Conservation (phyloP, 2,329 filamentous ascomycete genomes). For the Botrytis fragariae region DNA sequence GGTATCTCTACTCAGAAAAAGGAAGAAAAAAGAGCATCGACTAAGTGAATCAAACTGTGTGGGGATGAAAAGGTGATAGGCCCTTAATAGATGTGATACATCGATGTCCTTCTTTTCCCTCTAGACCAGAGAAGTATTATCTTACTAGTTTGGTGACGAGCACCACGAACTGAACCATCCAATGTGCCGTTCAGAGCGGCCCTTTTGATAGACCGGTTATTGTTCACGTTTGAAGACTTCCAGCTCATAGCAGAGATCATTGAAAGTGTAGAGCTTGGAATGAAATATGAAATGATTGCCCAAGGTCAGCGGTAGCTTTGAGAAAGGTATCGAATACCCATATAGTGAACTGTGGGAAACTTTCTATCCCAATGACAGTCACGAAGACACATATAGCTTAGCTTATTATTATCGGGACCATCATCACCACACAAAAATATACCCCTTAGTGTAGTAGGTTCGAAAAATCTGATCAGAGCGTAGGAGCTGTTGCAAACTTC, state of each 20-base stretch:
- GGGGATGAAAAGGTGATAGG: background rate
- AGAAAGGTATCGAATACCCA: too few relatives aligned
- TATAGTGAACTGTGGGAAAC: too few relatives aligned
- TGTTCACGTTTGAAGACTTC: background rate
- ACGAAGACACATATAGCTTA: background rate
- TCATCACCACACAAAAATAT: background rate
- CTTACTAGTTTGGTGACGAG: background rate
- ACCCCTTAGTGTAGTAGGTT: too few relatives aligned
- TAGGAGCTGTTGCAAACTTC: background rate
- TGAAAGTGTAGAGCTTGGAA: background rate
- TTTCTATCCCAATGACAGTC: background rate
- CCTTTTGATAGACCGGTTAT: background rate
- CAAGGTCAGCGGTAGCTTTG: background rate
- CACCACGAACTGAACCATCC: background rate
- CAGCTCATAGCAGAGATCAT: background rate
- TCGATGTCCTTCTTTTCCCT: background rate
- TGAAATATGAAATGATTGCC: background rate
- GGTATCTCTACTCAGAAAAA: too few relatives aligned
- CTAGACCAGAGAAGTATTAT: background rate
- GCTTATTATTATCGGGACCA: background rate
- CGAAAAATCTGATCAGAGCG: too few relatives aligned
- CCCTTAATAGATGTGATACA: background rate
- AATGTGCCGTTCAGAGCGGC: background rate
- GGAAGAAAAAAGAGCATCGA: background rate
- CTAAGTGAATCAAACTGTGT: too few relatives aligned